Base-by-base conservation (phyloP, 257 asterid species). In the Solanum virginianum region DNA sequence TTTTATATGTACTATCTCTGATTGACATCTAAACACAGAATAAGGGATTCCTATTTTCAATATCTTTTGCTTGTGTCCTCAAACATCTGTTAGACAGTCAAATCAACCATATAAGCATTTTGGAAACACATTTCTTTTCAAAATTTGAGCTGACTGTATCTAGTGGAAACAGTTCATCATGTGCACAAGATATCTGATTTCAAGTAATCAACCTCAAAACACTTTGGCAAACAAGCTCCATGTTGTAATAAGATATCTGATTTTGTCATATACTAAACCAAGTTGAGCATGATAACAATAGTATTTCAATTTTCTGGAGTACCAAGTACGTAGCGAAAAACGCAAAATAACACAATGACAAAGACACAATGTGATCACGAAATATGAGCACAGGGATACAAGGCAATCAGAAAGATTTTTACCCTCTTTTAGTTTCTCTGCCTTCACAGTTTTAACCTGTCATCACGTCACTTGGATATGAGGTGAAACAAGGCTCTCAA, bases 401-500 rank as follows among this genome's bases (percentile, higher is more conserved):
- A 71, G 80, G 26, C 55, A 20, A 71, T 20, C 18, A 11, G 36
- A 71, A 71, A 41, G 51, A 36, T 12, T 43, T 45, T 72, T 72
- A 72, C 57, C 39, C 55, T 72, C 80, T 43, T 49, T 71, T 41
- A 6, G 10, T 10, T n/a, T n/a, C 80, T 20, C 2, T n/a, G 20
- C 8, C 81, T 45, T 26, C 39, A 45, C 39, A 4, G 0, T 36
- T 74, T 8, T 74, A 4, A 74, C 1, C 56, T 22, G n/a, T 74
- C 59, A 47, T 24, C 60, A 36, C 57, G 13, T 57, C 41, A 47
- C 54, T 81, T 1, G 11, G 0, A 81, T n/a, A 82, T 85, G 62
- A 72, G 89, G 89, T 60, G 85, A 80, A 29, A 62, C 79, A 51
- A 90, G 80, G 88, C 89, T 87, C 47, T 90, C 92, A 24, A 41